Evolutionary conservation across 75 land plant genomes (phyloP), one percentile per base, ranked within the genome.

Genomic region (Azolla pinnata): DNA sequence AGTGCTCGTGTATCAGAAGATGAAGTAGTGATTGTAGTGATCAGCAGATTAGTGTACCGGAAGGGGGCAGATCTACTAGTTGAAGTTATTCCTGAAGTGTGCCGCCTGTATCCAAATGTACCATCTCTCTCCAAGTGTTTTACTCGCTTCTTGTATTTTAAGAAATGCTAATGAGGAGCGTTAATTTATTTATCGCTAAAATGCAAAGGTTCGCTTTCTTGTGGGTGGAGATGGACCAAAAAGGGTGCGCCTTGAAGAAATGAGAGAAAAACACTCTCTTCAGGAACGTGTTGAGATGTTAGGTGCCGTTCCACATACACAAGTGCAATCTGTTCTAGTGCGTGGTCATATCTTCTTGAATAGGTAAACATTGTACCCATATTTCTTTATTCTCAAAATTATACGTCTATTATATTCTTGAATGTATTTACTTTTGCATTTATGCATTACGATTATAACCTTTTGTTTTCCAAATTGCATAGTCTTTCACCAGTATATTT

Each of bases 221-320:
- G 60, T 95, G 59, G 99, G 99, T 61, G 99, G 99, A 64, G 99
- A 95, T 79, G 99, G 99, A 35, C 97, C 97, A 1, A 95, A 95
- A 70, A 72, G 99, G 21, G 91, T 95, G 52, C 85, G 99, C 29
- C 44, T 95, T 40, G 99, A 95, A 68, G 99, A 95, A 71, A 95
- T 95, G 99, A 81, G 99, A 66, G 99, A 95, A 40, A 95, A 95
- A 49, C 77, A 88, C 63, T 82, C 82, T 64, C 88, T 95, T 57
- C 99, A 95, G 70, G 99, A 95, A 35, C 79, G 99, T 53, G 99
- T 95, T 42, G 99, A 90, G 49, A 95, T 95, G 99, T 68, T 95
- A 34, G 99, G 99, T 14, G 90, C 97, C 59, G 99, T 95, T 49
- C 91, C 91, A 44, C 99, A 95, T 86, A 74, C 99, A 51, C 70